A percentile compares a stretch with the other conserved stretches of the same genome.
These are phyloP conservation scores for Heterobasidion irregulare DNA, from an alignment of 1,284 basidiomycete species.

Conservation along the genomic window DNA sequence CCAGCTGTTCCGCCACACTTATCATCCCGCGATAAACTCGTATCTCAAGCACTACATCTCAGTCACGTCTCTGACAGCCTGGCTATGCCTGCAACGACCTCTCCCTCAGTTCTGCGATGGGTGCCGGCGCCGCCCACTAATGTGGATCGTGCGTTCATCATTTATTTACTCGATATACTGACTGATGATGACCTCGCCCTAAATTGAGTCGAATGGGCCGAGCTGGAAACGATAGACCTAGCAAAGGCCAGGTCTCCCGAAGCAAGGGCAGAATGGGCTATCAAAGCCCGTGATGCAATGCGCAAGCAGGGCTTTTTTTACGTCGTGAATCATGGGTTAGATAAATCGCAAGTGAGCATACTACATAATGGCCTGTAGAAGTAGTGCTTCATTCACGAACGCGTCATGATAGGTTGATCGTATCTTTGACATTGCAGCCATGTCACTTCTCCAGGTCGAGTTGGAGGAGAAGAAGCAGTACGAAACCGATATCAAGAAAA, in stretches of 20 bases:
- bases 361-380: conserved; percentile 15
- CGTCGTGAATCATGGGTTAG: conserved; percentile 50
- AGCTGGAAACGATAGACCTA: conserved; percentile 60
- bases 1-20: no score
- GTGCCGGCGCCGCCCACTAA: background rate
- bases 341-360: conserved; percentile 13
- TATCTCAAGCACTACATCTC: no score
- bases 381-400: conserved; percentile 16
- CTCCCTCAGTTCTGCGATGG: conserved; percentile 2
- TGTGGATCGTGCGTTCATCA: background rate
- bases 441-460: conserved; percentile 43
- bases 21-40: no score
- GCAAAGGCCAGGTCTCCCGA: conserved; percentile 37
- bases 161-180: background rate
- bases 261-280: conserved; percentile 36
- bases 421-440: conserved; percentile 55
- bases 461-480: conserved; percentile 52
- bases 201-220: conserved; percentile 53
- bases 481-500: conserved; percentile 35
- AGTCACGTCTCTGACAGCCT: no score
- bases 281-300: conserved; percentile 49
- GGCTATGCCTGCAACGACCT: conserved; percentile 2
- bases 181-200: background rate
- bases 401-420: conserved; percentile 26
- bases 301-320: conserved; percentile 56